A percentile compares a stretch with the other conserved stretches of the same genome.
These are phyloP conservation scores for Paradendryphiella salina DNA, from an alignment of 2,329 filamentous ascomycete species.

Conservation along the genomic window DNA sequence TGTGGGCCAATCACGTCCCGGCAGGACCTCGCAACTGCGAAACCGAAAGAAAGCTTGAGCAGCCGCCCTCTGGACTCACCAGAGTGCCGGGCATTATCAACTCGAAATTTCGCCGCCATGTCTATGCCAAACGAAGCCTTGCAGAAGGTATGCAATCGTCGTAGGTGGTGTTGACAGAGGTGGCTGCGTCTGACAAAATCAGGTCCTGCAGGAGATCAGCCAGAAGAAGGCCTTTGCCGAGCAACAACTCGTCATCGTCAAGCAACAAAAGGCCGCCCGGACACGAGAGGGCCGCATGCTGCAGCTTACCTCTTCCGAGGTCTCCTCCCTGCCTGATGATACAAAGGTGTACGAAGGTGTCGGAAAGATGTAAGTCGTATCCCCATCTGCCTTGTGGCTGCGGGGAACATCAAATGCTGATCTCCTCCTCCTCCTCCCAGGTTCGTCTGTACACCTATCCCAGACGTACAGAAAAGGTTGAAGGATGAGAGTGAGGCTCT, in stretches of 20 bases:
- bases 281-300: conserved; percentile 87
- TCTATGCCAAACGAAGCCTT: conserved; percentile 92
- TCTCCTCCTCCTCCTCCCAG: conserved; percentile 53
- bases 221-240: conserved; percentile 83
- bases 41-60: conserved; percentile 34
- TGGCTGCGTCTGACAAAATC: conserved; percentile 5
- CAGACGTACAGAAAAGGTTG: conserved; percentile 74
- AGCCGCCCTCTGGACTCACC: conserved; percentile 12
- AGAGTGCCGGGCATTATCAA: conserved; percentile 3
- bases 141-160: conserved; percentile 69
- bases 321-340: conserved; percentile 72
- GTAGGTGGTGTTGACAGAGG: background rate
- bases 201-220: conserved; percentile 95
- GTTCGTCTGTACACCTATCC: conserved; percentile 81
- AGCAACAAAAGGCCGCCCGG: conserved; percentile 80
- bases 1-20: conserved; percentile 23
- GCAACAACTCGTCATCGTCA: conserved; percentile 87
- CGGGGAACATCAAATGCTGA: background rate
- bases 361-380: conserved; percentile 77
- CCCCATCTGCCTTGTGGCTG: background rate
- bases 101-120: conserved; percentile 59
- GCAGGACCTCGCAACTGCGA: conserved; percentile 12
- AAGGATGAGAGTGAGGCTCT: conserved; percentile 72
- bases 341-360: conserved; percentile 92
- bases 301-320: conserved; percentile 82